These are phyloP conservation scores for Lepiota brunneoincarnata DNA, from an alignment of 768 basidiomycete species.

Conservation along the genomic window DNA sequence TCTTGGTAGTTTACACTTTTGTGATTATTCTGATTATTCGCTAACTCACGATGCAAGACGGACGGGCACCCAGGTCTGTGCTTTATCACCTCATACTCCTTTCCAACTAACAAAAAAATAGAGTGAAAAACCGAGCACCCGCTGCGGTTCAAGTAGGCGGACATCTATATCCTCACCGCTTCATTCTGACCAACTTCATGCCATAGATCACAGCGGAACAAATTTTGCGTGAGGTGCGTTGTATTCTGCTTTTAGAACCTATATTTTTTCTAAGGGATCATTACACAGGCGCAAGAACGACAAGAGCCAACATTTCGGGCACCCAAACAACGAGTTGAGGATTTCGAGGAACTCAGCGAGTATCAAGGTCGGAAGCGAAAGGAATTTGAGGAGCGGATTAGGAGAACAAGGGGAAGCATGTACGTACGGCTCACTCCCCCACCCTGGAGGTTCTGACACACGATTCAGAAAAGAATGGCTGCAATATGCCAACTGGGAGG, in stretches of 20 bases:
- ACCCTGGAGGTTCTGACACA: not conserved
- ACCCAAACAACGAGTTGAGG: constrained; percentile 93
- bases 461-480: constrained; percentile 76
- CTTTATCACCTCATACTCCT: not conserved
- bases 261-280: not conserved
- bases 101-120: constrained; percentile 24
- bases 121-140: constrained; percentile 95
- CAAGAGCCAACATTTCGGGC: constrained; percentile 91
- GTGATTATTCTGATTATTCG: not conserved
- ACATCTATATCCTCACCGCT: not conserved
- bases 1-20: not conserved
- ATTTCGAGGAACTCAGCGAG: constrained; percentile 86
- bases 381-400: constrained; percentile 89
- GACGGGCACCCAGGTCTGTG: constrained; percentile 68
- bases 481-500: constrained; percentile 86
- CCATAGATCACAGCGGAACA: constrained; percentile 96
- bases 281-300: constrained; percentile 84
- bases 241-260: not conserved
- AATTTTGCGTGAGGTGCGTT: constrained; percentile 82
- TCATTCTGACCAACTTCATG: constrained; percentile 13
- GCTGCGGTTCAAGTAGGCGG: constrained; percentile 82
- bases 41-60: constrained; percentile 64
- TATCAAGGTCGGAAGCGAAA: constrained; percentile 90
- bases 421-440: constrained; percentile 29
- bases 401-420: constrained; percentile 80